Conservation (phyloP, 2,329 filamentous ascomycete genomes). For the Aspergillus ibericus region DNA sequence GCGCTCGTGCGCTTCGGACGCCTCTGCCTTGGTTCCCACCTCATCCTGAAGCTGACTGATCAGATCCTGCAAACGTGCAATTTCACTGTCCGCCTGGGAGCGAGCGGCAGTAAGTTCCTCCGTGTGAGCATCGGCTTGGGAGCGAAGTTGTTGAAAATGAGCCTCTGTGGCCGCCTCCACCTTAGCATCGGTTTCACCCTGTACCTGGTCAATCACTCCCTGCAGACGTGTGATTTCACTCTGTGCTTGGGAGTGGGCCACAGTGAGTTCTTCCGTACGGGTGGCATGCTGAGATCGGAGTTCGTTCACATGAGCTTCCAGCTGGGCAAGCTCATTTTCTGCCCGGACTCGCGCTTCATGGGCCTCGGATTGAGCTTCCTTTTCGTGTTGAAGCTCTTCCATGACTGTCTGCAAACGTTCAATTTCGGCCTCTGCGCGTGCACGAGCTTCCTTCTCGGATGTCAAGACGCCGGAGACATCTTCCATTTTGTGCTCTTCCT, state of each 20-base stretch:
- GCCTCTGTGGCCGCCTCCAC: constrained; percentile 14
- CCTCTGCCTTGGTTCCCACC: constrained; percentile 16
- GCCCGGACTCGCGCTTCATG: constrained; percentile 24
- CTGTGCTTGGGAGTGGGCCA: constrained; percentile 11
- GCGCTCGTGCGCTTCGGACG: constrained; percentile 27
- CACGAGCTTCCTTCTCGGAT: constrained; percentile 30
- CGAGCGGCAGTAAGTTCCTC: constrained; percentile 22
- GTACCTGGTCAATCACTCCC: constrained; percentile 50
- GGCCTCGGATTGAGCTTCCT: constrained; percentile 26
- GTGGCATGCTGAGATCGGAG: constrained; percentile 8
- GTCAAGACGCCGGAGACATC: constrained; percentile 30
- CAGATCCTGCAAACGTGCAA: constrained; percentile 27
- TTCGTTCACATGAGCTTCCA: constrained; percentile 13
- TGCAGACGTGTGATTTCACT: constrained; percentile 21
- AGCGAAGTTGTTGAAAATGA: constrained; percentile 17
- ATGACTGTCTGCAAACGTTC: constrained; percentile 53
- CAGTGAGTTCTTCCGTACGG: constrained; percentile 5
- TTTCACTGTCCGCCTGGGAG: constrained; percentile 26
- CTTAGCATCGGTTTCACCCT: constrained; percentile 28
- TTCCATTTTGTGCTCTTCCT: constrained; percentile 32
- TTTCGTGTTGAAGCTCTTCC: constrained; percentile 42
- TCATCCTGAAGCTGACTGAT: constrained; percentile 37
- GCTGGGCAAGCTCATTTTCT: constrained; percentile 18
- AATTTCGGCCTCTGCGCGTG: constrained; percentile 33
- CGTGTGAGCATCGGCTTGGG: constrained; percentile 13